Percentiles rank a stretch among this genome's conserved stretches.
phyloP scores from a whole-genome alignment of 2,329 filamentous ascomycete genomes.

The Furcasterigmium furcatum region DNA sequence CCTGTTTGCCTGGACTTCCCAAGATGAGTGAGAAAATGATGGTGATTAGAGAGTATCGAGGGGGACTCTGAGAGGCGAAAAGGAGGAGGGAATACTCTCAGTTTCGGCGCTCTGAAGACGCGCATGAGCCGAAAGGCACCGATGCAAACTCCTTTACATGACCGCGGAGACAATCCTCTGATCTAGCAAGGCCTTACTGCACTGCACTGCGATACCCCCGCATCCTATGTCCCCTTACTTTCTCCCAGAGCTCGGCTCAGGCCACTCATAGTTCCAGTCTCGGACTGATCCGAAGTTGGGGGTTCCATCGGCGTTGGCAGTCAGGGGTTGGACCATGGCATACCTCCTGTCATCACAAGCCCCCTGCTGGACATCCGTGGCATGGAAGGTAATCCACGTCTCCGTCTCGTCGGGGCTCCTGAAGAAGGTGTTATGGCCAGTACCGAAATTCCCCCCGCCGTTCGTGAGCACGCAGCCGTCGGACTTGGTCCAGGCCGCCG shows the following conservation, averaged over 20 bases:
- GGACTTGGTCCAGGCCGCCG: constrained; percentile 47
- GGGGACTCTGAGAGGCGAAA: too few species aligned
- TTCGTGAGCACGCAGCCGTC: constrained; percentile 45
- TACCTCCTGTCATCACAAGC: constrained; percentile 52
- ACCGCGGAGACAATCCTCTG: too few species aligned
- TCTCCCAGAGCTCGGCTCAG: constrained; percentile 15
- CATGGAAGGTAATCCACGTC: constrained; percentile 55
- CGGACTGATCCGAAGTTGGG: constrained; percentile 45
- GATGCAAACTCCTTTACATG: too few species aligned
- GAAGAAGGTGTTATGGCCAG: constrained; percentile 59
- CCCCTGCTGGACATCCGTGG: constrained; percentile 43
- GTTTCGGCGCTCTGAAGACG: too few species aligned
- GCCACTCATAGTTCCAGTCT: constrained; percentile 16
- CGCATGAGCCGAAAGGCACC: too few species aligned
- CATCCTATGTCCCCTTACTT: too few species aligned
- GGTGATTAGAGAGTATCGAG: too few species aligned
- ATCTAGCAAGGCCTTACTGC: too few species aligned
- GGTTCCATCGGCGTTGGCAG: constrained; percentile 45
- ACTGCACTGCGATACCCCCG: too few species aligned
- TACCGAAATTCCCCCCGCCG: constrained; percentile 54
- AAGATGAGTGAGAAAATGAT: too few species aligned
- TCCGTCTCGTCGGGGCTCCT: constrained; percentile 49
- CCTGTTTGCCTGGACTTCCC: too few species aligned
- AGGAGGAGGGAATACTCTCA: too few species aligned
- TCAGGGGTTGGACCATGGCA: constrained; percentile 48